Conservation (phyloP, 768 basidiomycete species). For the Tephrocybe sp. region DNA sequence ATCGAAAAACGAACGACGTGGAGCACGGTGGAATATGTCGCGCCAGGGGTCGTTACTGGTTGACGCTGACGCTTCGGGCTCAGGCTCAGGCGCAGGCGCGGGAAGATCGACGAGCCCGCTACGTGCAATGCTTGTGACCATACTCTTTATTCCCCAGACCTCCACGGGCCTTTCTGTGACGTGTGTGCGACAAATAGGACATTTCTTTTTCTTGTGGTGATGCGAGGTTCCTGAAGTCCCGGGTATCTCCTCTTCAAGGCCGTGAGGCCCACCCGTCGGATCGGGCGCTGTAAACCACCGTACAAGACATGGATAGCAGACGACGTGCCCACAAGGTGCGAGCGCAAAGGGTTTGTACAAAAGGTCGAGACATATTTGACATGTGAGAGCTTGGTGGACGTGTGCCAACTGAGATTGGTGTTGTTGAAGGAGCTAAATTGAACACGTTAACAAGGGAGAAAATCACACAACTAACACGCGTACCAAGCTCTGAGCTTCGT, state of each 20-base stretch:
- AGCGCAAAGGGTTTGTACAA: constrained; percentile 74
- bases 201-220: constrained; percentile 60
- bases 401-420: constrained; percentile 55
- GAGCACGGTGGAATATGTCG: constrained; percentile 50
- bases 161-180: constrained; percentile 65
- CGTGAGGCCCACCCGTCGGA: constrained; percentile 5
- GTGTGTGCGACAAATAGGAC: constrained; percentile 70
- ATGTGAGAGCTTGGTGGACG: constrained; percentile 65
- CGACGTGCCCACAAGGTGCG: constrained; percentile 74
- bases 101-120: constrained; percentile 50
- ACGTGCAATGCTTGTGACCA: constrained; percentile 52
- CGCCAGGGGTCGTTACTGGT: constrained; percentile 60
- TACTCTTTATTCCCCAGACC: constrained; percentile 69
- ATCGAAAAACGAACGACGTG: constrained; percentile 19
- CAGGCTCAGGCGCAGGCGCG: constrained; percentile 18
- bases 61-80: constrained; percentile 20
- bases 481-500: constrained; percentile 40
- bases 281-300: constrained; percentile 68
- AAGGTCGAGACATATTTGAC: constrained; percentile 78
- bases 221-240: constrained; percentile 34
- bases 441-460: neutral
- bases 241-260: constrained; percentile 35
- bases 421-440: constrained; percentile 43
- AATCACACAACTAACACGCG: constrained; percentile 11
- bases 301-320: constrained; percentile 71